phyloP scores from a whole-genome alignment of 257 asterid genomes.

The Solanum sejunctum region DNA sequence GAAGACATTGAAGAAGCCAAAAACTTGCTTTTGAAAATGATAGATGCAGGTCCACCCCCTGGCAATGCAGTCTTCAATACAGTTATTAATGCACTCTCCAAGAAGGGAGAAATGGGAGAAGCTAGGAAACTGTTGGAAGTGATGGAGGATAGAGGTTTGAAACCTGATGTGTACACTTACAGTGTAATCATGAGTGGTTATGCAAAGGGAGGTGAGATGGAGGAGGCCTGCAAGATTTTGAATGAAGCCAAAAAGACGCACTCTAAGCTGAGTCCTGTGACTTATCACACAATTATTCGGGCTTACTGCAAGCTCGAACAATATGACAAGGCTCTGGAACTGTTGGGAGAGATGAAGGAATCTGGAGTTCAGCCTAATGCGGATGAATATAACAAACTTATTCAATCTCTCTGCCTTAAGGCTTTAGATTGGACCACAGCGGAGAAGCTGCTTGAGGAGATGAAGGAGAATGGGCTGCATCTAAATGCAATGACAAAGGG shows the following conservation, averaged over 20 bases:
- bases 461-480: conserved; percentile 47
- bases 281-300: no score
- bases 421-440: conserved; percentile 81
- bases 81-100: conserved; percentile 18
- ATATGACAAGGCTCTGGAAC: no score
- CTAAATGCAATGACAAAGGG: conserved; percentile 61
- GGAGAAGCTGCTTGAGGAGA: conserved; percentile 51
- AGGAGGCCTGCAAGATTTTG: conserved; percentile 53
- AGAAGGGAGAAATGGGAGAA: conserved; percentile 49
- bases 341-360: no score
- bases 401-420: conserved; percentile 24
- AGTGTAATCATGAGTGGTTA: conserved; percentile 63
- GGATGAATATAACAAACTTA: no score
- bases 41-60: no score
- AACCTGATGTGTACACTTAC: conserved; percentile 75
- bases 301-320: no score
- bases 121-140: conserved; percentile 31
- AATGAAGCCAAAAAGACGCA: conserved; percentile 64
- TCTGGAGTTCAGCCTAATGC: no score
- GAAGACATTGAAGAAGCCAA: conserved; percentile 53
- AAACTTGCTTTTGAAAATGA: conserved; percentile 9
- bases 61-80: no score
- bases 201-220: conserved; percentile 51
- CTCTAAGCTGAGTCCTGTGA: conserved; percentile 13
- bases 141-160: conserved; percentile 72